These are phyloP conservation scores for Suillus clintonianus DNA, from an alignment of 768 basidiomycete genomes.

Conservation along the genomic window DNA sequence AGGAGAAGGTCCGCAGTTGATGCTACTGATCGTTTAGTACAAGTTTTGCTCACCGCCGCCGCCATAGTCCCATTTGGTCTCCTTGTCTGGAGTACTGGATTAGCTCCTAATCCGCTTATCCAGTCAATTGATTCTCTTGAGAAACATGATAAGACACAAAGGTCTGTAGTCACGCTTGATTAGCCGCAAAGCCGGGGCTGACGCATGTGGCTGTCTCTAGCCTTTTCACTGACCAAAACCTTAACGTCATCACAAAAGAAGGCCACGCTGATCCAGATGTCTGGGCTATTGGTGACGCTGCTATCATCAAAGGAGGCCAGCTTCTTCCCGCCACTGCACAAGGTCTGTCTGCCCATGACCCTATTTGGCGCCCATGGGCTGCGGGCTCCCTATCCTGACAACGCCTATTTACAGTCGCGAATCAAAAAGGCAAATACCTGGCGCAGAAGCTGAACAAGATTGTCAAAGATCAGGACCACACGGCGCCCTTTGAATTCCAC, in stretches of 20 bases:
- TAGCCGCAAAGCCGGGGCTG: conserved; percentile 24
- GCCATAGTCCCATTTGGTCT: conserved; percentile 73
- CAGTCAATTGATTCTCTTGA: conserved; percentile 55
- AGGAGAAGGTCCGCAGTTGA: conserved; percentile 55
- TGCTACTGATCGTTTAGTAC: conserved; percentile 6
- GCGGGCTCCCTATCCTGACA: conserved; percentile 18
- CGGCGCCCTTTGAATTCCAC: conserved; percentile 66
- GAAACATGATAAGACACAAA: conserved; percentile 62
- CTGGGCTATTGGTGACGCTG: conserved; percentile 83
- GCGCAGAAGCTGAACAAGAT: conserved; percentile 66
- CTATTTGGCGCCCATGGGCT: conserved; percentile 17
- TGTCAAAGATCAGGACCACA: conserved; percentile 47
- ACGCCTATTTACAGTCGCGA: conserved; percentile 53
- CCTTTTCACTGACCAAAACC: conserved; percentile 52
- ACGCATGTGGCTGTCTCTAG: conserved; percentile 22
- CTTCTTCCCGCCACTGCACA: conserved; percentile 85
- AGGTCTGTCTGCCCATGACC: conserved; percentile 40
- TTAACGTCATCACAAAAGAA: conserved; percentile 61
- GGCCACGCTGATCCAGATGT: conserved; percentile 64
- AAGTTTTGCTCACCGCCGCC: conserved; percentile 8
- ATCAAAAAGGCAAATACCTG: conserved; percentile 73
- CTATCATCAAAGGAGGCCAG: conserved; percentile 52
- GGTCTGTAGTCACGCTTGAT: conserved; percentile 35
- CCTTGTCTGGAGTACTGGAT: conserved; percentile 86
- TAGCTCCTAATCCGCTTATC: conserved; percentile 81